phyloP scores from a whole-genome alignment of 495 filamentous ascomycete species.

The Aspergillus nanangensis region DNA sequence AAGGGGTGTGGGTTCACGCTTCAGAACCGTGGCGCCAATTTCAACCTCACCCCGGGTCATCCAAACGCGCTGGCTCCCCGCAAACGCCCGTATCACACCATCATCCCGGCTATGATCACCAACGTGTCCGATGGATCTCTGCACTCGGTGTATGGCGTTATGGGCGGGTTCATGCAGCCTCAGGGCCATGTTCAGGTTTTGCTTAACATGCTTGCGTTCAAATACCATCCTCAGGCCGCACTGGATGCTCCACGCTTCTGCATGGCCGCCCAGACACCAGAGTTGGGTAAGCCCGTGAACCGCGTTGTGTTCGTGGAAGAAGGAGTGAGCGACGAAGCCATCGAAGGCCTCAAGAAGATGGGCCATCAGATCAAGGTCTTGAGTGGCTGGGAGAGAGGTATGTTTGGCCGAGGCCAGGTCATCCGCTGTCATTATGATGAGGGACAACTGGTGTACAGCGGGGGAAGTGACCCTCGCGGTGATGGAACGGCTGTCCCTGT shows the following conservation, averaged over 20 bases:
- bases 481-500: slow-evolving; percentile 77
- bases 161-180: slow-evolving; percentile 99
- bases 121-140: slow-evolving; percentile 64
- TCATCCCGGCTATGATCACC: slow-evolving; percentile 90
- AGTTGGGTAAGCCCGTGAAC: slow-evolving; percentile 45
- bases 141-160: slow-evolving; percentile 86
- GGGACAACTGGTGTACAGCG: slow-evolving; percentile 67
- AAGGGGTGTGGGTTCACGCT: slow-evolving; percentile 81
- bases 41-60: slow-evolving; percentile 60
- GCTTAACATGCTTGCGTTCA: slow-evolving; percentile 83
- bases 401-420: slow-evolving; percentile 90
- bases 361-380: slow-evolving; percentile 74
- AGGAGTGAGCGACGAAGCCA: slow-evolving; percentile 64
- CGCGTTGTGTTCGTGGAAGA: slow-evolving; percentile 77
- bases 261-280: slow-evolving; percentile 65
- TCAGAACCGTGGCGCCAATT: slow-evolving; percentile 90
- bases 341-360: slow-evolving; percentile 59
- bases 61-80: slow-evolving; percentile 74
- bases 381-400: slow-evolving; percentile 57
- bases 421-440: slow-evolving; percentile 74
- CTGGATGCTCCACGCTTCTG: slow-evolving; percentile 87
- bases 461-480: slow-evolving; percentile 81
- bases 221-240: slow-evolving; percentile 81
- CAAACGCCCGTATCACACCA: slow-evolving; percentile 97
- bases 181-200: slow-evolving; percentile 96